Evolutionary conservation across 495 filamentous ascomycete species (phyloP), one percentile per base, ranked within the genome.

Genomic region (Cudoniella acicularis): DNA sequence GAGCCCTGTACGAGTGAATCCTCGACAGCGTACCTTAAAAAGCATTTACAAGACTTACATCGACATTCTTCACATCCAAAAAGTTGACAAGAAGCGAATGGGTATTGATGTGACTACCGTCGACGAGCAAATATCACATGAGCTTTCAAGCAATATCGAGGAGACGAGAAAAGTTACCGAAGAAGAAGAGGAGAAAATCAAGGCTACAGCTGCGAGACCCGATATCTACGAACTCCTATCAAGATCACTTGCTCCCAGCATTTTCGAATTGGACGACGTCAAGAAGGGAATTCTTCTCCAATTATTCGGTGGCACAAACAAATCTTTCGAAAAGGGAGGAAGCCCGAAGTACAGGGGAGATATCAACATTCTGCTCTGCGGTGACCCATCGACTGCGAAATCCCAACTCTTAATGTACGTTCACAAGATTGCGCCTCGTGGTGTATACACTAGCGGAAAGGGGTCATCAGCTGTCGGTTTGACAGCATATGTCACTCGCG

Each of bases 231-330:
- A 99, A 46, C 83, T 99, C 30, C 84, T 99, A 2, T 82, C 95
- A 18, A 86, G 94, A 13, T 98, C 94, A 0, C 75, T 99, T 21
- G 95, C 95, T 1, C 94, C 94, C 18, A 96, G 91, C 59, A 83
- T 99, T 63, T 98, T 95, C 75, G 94, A 99, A 70, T 91, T 94
- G 89, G 95, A 98, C 59, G 94, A 99, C 69, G 90, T 98, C 36
- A 98, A 98, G 81, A 98, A 98, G 71, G 94, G 94, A 24, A 96
- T 98, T 56, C 77, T 98, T 10, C 84, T 98, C 2, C 94, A 98
- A 66, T 79, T 98, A 48, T 98, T 98, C 68, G 95, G 94, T 16
- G 94, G 94, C 23, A 97, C 94, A n/a, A 98, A 98, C 76, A 98
- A 98, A 73, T 86, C 88, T 0, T 98, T 98, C 70, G 87, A 97